Conservation (phyloP, 176 grass and related monocot genomes). For the Musa beccarii region DNA sequence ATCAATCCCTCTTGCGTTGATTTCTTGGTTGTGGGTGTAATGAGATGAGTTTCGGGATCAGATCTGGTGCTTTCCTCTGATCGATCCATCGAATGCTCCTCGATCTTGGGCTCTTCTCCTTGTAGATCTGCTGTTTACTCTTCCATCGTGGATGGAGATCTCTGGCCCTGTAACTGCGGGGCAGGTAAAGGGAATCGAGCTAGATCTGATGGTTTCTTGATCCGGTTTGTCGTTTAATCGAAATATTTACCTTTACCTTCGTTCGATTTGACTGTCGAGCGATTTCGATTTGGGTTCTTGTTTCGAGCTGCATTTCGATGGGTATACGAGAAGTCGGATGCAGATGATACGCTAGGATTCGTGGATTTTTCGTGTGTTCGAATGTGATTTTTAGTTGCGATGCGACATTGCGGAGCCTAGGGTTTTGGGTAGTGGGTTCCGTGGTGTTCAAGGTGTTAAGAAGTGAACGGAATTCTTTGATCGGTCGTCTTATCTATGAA, state of each 20-base stretch:
- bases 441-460: not conserved
- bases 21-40: not conserved
- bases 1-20: not conserved
- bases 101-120: not conserved
- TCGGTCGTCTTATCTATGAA: not conserved
- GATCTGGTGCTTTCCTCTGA: not conserved
- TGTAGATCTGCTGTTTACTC: not conserved
- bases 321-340: not conserved
- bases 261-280: not conserved
- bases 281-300: not conserved
- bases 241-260: not conserved
- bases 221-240: not conserved
- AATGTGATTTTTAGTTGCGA: too few relatives aligned
- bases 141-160: not conserved
- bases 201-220: not conserved
- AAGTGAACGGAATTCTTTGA: not conserved
- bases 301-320: not conserved
- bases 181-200: not conserved
- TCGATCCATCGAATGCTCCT: not conserved
- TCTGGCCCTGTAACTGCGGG: constrained; percentile 7
- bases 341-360: too few relatives aligned
- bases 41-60: not conserved
- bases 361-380: too few relatives aligned
- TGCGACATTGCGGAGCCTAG: not conserved
- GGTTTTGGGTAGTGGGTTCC: not conserved